A percentile compares a stretch with the other conserved stretches of the same genome.
Evolutionary conservation across 2,329 filamentous ascomycete species (phyloP).

Genomic region (Claviceps purpurea): DNA sequence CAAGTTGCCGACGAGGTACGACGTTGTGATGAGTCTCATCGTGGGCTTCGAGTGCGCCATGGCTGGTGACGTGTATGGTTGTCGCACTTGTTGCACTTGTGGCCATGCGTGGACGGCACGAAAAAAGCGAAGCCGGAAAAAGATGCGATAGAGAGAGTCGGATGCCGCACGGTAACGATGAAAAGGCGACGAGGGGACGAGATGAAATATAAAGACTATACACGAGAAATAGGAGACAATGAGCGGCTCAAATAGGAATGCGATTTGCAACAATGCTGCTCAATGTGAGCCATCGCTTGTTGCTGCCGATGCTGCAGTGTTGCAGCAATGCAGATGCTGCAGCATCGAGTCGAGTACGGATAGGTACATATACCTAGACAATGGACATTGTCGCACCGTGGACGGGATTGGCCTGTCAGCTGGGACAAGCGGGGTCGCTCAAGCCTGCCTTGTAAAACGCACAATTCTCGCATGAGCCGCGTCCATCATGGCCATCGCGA

Average conservation of each 20-base stretch:
- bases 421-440: background rate
- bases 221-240: no score
- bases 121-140: no score
- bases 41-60: slow-evolving; percentile 20
- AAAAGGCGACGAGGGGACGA: no score
- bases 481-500: no score
- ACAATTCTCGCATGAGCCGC: no score
- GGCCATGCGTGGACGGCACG: background rate
- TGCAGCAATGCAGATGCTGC: background rate
- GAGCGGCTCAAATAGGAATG: background rate
- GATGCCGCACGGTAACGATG: background rate
- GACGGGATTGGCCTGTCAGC: background rate
- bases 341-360: background rate
- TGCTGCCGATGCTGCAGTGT: background rate
- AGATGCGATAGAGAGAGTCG: background rate
- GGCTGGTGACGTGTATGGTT: slow-evolving; percentile 1
- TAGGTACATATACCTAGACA: no score
- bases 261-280: background rate
- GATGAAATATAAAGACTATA: no score
- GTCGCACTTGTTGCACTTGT: slow-evolving; percentile 5
- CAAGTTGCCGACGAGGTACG: slow-evolving; percentile 58
- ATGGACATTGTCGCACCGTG: background rate
- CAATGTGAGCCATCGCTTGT: background rate
- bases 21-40: slow-evolving; percentile 41
- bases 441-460: no score